These are phyloP conservation scores for Filobasidium floriforme DNA, from an alignment of 768 basidiomycete genomes.

Conservation along the genomic window DNA sequence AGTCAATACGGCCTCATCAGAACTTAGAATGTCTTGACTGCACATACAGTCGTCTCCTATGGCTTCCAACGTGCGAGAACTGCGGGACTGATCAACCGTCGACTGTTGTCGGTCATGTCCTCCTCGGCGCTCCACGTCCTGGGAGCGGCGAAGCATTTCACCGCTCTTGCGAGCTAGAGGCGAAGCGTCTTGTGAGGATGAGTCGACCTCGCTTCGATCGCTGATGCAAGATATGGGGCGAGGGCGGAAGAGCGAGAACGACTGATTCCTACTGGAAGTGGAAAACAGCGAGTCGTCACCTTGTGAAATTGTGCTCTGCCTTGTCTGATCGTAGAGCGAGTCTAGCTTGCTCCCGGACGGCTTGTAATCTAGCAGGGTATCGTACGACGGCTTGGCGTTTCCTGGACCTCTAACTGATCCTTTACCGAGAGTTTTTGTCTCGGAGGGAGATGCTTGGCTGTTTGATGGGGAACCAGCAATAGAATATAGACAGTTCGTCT, in stretches of 20 bases:
- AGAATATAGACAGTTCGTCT: slow-evolving; percentile 28
- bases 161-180: slow-evolving; percentile 2
- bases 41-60: neutral
- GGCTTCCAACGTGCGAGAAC: neutral
- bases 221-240: slow-evolving; percentile 8
- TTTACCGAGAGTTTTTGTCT: no score
- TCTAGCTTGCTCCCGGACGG: neutral
- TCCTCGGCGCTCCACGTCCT: neutral
- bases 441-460: no score
- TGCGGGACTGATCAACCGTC: neutral
- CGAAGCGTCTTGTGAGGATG: neutral
- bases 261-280: neutral
- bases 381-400: neutral
- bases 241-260: slow-evolving; percentile 12
- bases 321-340: slow-evolving; percentile 15
- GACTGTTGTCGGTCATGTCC: neutral
- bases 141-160: neutral
- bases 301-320: slow-evolving; percentile 4
- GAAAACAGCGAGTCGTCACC: slow-evolving; percentile 11
- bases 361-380: slow-evolving; percentile 23
- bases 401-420: no score
- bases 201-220: neutral
- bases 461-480: slow-evolving; percentile 7
- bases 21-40: neutral
- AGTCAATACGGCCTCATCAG: neutral